Evolutionary conservation across 139 green algal species (phyloP).

Genomic region (Micromonas commoda): DNA sequence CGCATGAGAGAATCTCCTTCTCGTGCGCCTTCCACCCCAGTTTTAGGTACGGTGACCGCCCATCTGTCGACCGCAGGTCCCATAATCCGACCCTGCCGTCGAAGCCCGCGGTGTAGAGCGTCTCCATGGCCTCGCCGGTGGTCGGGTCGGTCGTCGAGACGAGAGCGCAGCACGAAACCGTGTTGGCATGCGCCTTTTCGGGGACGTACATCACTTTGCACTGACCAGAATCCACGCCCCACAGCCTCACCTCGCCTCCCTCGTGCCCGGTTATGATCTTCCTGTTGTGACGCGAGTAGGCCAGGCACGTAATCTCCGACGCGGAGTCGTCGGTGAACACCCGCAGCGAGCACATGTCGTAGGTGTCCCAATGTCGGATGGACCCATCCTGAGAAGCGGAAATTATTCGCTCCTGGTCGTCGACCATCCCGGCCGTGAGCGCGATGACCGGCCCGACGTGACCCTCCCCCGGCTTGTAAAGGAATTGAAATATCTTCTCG

Average conservation of each 20-base stretch:
- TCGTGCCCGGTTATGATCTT: background rate
- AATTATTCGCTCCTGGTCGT: conserved; percentile 13
- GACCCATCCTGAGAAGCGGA: conserved; percentile 19
- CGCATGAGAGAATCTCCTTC: background rate
- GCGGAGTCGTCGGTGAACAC: conserved; percentile 34
- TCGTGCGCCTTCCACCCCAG: background rate
- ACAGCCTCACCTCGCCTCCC: background rate
- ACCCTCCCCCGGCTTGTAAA: background rate
- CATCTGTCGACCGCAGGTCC: conserved; percentile 43
- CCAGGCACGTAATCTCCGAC: conserved; percentile 52
- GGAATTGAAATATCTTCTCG: no score
- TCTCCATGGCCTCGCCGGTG: background rate
- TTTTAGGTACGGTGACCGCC: background rate
- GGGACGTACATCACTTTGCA: background rate
- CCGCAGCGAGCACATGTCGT: conserved; percentile 54
- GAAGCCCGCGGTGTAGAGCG: conserved; percentile 34
- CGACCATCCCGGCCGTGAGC: background rate
- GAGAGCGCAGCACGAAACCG: background rate
- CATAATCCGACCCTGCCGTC: conserved; percentile 53
- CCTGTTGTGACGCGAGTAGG: background rate
- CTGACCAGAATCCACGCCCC: background rate
- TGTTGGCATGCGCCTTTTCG: background rate
- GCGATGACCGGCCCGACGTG: background rate
- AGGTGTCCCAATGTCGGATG: conserved; percentile 36
- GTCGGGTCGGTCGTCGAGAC: no score